Evolutionary conservation across 73 alveolate genomes (phyloP).

Genomic region (Blepharisma stoltei): DNA sequence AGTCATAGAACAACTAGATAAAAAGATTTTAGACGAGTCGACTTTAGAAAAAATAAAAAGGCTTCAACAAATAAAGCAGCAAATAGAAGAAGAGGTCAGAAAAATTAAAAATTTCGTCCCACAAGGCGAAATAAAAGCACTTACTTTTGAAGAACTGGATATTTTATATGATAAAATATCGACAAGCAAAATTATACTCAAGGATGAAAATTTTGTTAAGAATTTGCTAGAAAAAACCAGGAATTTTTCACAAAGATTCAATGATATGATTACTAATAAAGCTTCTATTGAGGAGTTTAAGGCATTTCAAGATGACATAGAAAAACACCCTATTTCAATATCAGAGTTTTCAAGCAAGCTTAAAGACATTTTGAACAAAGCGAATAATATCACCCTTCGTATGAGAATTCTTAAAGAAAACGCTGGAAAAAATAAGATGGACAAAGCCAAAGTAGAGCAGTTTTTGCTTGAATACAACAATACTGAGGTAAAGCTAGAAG

Average conservation of each 20-base stretch:
- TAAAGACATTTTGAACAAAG: not conserved
- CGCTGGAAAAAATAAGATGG: slow-evolving; percentile 7
- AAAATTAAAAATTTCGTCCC: not conserved
- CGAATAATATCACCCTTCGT: not conserved
- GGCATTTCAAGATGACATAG: not conserved
- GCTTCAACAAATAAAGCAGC: not conserved
- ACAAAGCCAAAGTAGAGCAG: slow-evolving; percentile 21
- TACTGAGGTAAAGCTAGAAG: slow-evolving; percentile 21
- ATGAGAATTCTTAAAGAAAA: slow-evolving; percentile 15
- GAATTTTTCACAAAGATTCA: not conserved
- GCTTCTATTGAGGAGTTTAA: slow-evolving; percentile 12
- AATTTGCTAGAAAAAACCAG: not conserved
- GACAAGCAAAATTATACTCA: not conserved
- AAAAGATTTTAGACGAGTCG: not conserved
- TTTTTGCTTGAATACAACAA: not conserved
- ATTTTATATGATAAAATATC: not conserved
- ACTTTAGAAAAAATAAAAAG: not conserved
- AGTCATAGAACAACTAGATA: not conserved
- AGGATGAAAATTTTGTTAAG: slow-evolving; percentile 6
- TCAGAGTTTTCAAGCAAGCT: slow-evolving; percentile 1
- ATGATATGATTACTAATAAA: not conserved
- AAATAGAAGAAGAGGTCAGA: slow-evolving; percentile 1
- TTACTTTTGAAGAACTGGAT: not conserved
- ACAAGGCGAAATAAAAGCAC: not conserved
- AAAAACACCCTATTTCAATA: not conserved